Evolutionary conservation across 2,329 filamentous ascomycete species (phyloP).

Genomic region (Aspergillus ustus): DNA sequence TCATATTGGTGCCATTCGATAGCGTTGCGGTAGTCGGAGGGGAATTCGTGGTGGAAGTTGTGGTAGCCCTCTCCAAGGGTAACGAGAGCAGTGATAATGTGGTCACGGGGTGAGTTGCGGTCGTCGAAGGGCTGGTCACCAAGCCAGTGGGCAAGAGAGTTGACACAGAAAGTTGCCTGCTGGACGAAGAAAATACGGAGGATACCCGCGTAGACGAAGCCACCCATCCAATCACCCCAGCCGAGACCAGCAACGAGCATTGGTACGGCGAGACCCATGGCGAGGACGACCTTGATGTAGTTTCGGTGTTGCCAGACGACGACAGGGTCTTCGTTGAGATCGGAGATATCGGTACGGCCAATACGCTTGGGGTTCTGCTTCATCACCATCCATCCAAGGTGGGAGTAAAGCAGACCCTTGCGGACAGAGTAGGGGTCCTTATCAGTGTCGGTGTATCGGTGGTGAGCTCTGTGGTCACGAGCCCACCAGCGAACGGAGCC

Average conservation of each 20-base stretch:
- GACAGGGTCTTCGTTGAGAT: constrained; percentile 82
- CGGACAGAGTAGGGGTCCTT: constrained; percentile 91
- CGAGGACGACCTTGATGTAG: constrained; percentile 78
- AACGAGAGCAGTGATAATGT: constrained; percentile 81
- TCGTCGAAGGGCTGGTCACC: constrained; percentile 92
- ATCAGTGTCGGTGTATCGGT: constrained; percentile 89
- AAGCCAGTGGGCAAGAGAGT: constrained; percentile 88
- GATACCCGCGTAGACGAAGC: constrained; percentile 83
- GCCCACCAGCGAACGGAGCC: constrained; percentile 91
- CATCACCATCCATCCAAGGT: constrained; percentile 90
- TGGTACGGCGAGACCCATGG: constrained; percentile 78
- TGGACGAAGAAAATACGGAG: constrained; percentile 88
- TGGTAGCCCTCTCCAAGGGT: constrained; percentile 90
- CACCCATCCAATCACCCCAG: constrained; percentile 81
- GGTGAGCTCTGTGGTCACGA: constrained; percentile 82
- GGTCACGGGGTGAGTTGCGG: constrained; percentile 87
- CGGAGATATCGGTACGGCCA: constrained; percentile 84
- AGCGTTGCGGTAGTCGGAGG: constrained; percentile 89
- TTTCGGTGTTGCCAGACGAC: constrained; percentile 88
- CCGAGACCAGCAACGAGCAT: constrained; percentile 74
- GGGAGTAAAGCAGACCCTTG: constrained; percentile 83
- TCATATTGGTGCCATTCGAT: constrained; percentile 92
- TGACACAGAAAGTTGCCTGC: constrained; percentile 92
- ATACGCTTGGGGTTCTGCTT: constrained; percentile 91
- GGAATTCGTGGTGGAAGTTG: constrained; percentile 96